Base-by-base conservation (phyloP, 495 filamentous ascomycete genomes). In the Ascobolus immersus region DNA sequence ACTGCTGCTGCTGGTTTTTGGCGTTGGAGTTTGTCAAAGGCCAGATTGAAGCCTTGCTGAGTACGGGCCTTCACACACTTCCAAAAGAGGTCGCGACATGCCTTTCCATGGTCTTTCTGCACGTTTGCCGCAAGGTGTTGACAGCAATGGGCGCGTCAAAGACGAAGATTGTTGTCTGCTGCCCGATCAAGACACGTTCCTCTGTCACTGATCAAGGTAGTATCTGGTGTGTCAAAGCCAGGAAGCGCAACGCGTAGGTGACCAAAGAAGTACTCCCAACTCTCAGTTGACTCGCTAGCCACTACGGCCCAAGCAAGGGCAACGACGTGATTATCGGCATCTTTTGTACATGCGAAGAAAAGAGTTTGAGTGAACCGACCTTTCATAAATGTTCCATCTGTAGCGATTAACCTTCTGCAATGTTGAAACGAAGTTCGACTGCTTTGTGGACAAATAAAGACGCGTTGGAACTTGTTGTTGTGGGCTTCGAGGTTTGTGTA, bases 231-330 rank as follows among this genome's bases (percentile, higher is more conserved):
- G 36, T 35, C n/a, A 45, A 39, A 4, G 35, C 36, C 12, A 1
- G 31, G 37, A 12, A 39, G 32, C 4, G 37, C 25, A 20, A 1
- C 20, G 3, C 9, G 19, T 37, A 45, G 22, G 4, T 39, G 26
- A 1, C 20, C 9, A 11, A 43, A 13, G 15, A 40, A 45, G 23
- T 30, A 45, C 2, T 12, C 10, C 43, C 36, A 44, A 2, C 31
- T 42, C 9, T 8, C 13, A 10, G 26, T 22, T 33, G 42, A 43
- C 32, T 43, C 36, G 11, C 33, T 37, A 23, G 43, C 28, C 3
- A 45, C 40, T 10, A 37, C 15, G 7, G 43, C 36, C 40, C 43
- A 45, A 0, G 32, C 43, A 6, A 45, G 28, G 0, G 43, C 20
- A 4, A 39, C 2, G n/a, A 33, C 29, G 1, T 42, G 22, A 9